Conservation (phyloP, 805 yeast species). For the Nakazawaea ambrosiae region DNA sequence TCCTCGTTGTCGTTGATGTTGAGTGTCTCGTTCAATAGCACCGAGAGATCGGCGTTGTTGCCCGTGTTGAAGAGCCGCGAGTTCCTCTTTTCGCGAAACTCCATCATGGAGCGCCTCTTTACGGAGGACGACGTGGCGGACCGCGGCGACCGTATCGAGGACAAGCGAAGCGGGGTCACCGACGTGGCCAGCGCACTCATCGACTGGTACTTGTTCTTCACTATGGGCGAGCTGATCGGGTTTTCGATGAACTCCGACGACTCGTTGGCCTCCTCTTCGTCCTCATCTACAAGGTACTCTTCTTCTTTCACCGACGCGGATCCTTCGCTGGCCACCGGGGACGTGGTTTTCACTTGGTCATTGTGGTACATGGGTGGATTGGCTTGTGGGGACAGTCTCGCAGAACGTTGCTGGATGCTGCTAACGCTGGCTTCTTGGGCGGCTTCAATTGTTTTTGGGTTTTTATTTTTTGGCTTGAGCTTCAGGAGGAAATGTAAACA, state of each 20-base stretch:
- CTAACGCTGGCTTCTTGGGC: too few relatives aligned
- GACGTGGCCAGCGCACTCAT: background rate
- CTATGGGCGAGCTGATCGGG: conserved; percentile 5
- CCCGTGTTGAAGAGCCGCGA: conserved; percentile 14
- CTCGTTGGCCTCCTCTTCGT: conserved; percentile 1
- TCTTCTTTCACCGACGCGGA: background rate
- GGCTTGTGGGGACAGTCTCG: too few relatives aligned
- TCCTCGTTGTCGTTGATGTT: conserved; percentile 7
- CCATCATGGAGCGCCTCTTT: conserved; percentile 3
- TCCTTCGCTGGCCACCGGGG: too few relatives aligned
- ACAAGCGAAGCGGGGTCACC: conserved; percentile 1
- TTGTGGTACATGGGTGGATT: too few relatives aligned
- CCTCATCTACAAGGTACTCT: background rate
- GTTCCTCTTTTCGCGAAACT: conserved; percentile 14
- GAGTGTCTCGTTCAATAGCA: conserved; percentile 1
- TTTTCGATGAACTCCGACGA: conserved; percentile 6
- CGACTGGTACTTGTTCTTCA: background rate
- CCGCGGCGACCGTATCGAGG: background rate
- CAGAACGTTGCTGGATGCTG: too few relatives aligned
- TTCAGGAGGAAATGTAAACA: background rate
- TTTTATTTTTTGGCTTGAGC: too few relatives aligned
- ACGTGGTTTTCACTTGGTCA: too few relatives aligned
- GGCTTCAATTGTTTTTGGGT: too few relatives aligned
- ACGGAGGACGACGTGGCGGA: conserved; percentile 1
- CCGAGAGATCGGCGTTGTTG: background rate